Base-by-base conservation (phyloP, 208 protist genomes). In the Angomonas deanei region DNA sequence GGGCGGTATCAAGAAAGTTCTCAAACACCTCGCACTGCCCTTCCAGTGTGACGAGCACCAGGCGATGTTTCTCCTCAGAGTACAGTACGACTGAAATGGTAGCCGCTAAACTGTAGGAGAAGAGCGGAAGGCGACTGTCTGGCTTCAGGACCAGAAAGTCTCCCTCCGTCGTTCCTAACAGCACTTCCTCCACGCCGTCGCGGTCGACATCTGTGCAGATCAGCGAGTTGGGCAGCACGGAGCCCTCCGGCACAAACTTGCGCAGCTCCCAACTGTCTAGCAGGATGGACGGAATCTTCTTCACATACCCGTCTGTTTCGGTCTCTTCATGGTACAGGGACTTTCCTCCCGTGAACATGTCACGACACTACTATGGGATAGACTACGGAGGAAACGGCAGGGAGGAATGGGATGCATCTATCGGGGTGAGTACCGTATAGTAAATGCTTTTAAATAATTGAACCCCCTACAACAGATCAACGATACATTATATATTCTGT, bases 41-140 rank as follows among this genome's bases (percentile, higher is more conserved):
- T 48, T 96, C 90, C 24, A 96, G 80, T 19, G 90, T 93, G 19
- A 92, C 64, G 27, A 96, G 39, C 30, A 96, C 76, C 8, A 96
- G 76, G 8, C 78, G 68, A 17, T 61, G 68, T 28, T 64, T 46
- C 4, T 52, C 23, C 3, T 60, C 61, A 13, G 78, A 79, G 74
- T 92, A 92, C 11, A 96, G 66, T 23, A 96, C 83, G 8, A 93
- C 76, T 27, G 86, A 86, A 46, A 96, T 92, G 34, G 90, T 96
- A 3, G 86, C 90, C 15, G 82, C 62, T 19, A 96, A 11, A 3
- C 68, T 71, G 38, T 80, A 78, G 28, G 75, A 58, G 53, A 87
- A 89, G 31, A 92, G 58, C 8, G 85, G 84, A 1, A 63, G 58
- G 6, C 86, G 84, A 54, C 77, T 71, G 38, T 90, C 81, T 0